These are phyloP conservation scores for Phytophthora pluvialis DNA, from an alignment of 352 stramenopile genomes.

Conservation along the genomic window DNA sequence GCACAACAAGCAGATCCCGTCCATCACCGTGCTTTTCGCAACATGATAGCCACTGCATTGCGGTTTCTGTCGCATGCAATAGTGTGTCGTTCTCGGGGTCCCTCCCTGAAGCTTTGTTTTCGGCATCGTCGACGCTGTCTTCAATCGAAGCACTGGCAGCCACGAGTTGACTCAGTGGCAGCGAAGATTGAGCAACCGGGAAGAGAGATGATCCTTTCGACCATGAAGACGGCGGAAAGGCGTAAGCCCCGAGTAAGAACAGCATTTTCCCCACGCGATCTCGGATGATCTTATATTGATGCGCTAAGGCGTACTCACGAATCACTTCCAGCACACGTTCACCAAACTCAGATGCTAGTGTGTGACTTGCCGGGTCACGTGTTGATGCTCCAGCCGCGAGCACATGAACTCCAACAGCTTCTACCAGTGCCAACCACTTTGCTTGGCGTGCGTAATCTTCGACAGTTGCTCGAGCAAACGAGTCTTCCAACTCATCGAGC, in stretches of 20 bases:
- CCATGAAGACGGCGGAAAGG: slow-evolving; percentile 1
- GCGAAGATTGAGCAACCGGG: not conserved
- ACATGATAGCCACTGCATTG: slow-evolving; percentile 71
- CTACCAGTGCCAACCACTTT: slow-evolving; percentile 72
- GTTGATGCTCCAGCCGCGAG: slow-evolving; percentile 31
- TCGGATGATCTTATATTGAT: slow-evolving; percentile 86
- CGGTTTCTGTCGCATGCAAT: slow-evolving; percentile 67
- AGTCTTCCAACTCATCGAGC: slow-evolving; percentile 58
- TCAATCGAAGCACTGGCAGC: slow-evolving; percentile 2
- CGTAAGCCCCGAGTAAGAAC: slow-evolving; percentile 52
- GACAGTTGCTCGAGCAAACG: slow-evolving; percentile 57
- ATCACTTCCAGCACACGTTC: slow-evolving; percentile 49
- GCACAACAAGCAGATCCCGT: slow-evolving; percentile 46
- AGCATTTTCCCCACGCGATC: slow-evolving; percentile 64
- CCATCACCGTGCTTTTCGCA: slow-evolving; percentile 60
- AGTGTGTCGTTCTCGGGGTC: slow-evolving; percentile 25
- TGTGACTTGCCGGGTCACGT: slow-evolving; percentile 6
- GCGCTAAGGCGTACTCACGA: slow-evolving; percentile 53
- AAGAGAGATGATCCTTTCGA: not conserved
- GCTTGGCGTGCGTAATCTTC: slow-evolving; percentile 79
- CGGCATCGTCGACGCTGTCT: slow-evolving; percentile 6
- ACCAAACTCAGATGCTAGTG: slow-evolving; percentile 33
- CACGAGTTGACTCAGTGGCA: slow-evolving; percentile 33
- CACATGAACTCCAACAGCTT: slow-evolving; percentile 59
- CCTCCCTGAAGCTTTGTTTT: slow-evolving; percentile 12